Evolutionary conservation across 163 green algal species (phyloP).

Genomic region (Botryococcus braunii): DNA sequence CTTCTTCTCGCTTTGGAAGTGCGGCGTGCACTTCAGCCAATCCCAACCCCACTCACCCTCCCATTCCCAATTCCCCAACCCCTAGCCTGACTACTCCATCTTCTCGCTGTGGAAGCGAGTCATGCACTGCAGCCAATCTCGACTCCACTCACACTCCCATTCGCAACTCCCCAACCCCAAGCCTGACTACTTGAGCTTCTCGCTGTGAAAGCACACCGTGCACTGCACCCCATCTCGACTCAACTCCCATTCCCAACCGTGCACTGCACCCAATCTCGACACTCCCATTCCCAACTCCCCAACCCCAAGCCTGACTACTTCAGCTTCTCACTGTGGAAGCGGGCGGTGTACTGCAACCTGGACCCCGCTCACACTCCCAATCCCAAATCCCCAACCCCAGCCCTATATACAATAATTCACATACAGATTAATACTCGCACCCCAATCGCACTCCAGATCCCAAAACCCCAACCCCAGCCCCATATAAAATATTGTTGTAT

Average conservation of each 20-base stretch:
- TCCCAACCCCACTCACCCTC: slow-evolving; percentile 48
- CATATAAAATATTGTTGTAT: neutral
- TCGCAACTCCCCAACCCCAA: too few species aligned
- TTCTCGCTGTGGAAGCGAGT: neutral
- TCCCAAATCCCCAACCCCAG: too few species aligned
- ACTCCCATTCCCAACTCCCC: too few species aligned
- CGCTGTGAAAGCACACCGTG: neutral
- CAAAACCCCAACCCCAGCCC: slow-evolving; percentile 62
- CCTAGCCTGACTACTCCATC: slow-evolving; percentile 26
- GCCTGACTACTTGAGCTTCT: slow-evolving; percentile 10
- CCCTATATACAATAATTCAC: too few species aligned
- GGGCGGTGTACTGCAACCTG: neutral
- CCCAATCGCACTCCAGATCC: slow-evolving; percentile 59
- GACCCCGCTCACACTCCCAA: too few species aligned
- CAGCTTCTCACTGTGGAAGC: neutral
- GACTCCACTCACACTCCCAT: slow-evolving; percentile 56
- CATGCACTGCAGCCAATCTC: neutral
- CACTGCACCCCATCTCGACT: slow-evolving; percentile 14
- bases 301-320: slow-evolving; percentile 42
- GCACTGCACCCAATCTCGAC: too few species aligned
- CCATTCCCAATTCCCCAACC: too few species aligned
- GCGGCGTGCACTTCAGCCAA: neutral
- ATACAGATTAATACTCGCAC: slow-evolving; percentile 8
- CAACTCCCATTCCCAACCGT: too few species aligned
- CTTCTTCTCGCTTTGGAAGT: neutral